Evolutionary conservation across 2,329 filamentous ascomycete genomes (phyloP).

Genomic region (Bipolaris bicolor): DNA sequence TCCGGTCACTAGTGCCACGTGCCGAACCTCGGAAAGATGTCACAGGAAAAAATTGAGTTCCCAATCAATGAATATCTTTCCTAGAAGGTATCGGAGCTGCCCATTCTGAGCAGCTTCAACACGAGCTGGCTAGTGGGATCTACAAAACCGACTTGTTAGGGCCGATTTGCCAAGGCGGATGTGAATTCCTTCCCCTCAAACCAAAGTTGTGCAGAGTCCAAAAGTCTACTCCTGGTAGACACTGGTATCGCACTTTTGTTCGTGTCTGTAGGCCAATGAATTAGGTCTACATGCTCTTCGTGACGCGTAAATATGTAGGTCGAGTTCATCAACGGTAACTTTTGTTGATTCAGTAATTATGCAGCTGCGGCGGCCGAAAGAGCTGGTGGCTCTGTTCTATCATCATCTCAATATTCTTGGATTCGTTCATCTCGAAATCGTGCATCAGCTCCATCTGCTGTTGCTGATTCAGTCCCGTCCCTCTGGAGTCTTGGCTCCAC

Average conservation of each 20-base stretch:
- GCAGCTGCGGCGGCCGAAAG: constrained; percentile 39
- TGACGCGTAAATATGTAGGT: not conserved
- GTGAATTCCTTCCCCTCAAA: not conserved
- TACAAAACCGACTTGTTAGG: constrained; percentile 9
- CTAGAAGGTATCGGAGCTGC: not conserved
- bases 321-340: not conserved
- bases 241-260: not conserved
- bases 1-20: not conserved
- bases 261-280: not conserved
- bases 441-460: constrained; percentile 86
- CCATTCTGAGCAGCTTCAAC: not conserved
- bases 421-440: constrained; percentile 67
- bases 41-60: not conserved
- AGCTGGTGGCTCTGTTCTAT: constrained; percentile 50
- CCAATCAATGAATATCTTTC: not conserved
- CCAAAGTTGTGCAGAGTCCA: not conserved
- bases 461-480: constrained; percentile 69
- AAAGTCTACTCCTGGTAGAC: not conserved
- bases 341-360: constrained; percentile 32
- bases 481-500: constrained; percentile 58
- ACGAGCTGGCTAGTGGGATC: constrained; percentile 10
- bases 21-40: not conserved
- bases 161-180: not conserved
- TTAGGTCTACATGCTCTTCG: not conserved
- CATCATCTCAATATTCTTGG: constrained; percentile 50